Evolutionary conservation across 2,329 filamentous ascomycete genomes (phyloP).

Genomic region (Cercospora citrullina): DNA sequence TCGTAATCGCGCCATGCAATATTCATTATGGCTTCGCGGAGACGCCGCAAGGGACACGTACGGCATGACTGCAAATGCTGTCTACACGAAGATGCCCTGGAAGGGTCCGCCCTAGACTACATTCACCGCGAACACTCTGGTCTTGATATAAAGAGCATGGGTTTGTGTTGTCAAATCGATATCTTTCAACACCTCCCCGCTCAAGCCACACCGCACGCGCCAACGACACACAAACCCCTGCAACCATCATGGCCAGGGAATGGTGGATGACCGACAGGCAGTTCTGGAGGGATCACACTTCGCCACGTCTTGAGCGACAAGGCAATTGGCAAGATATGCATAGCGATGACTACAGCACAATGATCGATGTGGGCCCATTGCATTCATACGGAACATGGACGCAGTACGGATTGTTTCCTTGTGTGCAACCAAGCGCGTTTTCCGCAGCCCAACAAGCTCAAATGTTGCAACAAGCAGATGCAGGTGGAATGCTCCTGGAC

Average conservation of each 20-base stretch:
- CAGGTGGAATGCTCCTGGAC: constrained; percentile 4
- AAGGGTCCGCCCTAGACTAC: not conserved
- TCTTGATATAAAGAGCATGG: not conserved
- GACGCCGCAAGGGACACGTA: not conserved
- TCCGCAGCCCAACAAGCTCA: not conserved
- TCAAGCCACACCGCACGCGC: not conserved
- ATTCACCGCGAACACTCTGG: not conserved
- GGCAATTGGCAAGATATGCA: not conserved
- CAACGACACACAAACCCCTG: not conserved
- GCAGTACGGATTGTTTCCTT: not conserved
- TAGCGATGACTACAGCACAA: not conserved
- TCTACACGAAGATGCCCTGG: not conserved
- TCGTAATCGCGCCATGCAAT: not conserved
- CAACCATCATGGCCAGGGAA: not conserved
- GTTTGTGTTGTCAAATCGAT: not conserved
- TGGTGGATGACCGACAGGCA: not conserved
- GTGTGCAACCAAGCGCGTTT: not conserved
- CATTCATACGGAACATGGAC: constrained; percentile 1
- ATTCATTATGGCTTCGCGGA: not conserved
- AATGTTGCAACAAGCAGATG: not conserved
- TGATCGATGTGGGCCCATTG: not conserved
- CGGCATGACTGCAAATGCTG: not conserved
- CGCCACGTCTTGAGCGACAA: not conserved
- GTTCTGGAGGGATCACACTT: not conserved
- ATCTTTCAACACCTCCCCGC: not conserved